Conservation (phyloP, 2,329 filamentous ascomycete species). For the Cadophora sp. region DNA sequence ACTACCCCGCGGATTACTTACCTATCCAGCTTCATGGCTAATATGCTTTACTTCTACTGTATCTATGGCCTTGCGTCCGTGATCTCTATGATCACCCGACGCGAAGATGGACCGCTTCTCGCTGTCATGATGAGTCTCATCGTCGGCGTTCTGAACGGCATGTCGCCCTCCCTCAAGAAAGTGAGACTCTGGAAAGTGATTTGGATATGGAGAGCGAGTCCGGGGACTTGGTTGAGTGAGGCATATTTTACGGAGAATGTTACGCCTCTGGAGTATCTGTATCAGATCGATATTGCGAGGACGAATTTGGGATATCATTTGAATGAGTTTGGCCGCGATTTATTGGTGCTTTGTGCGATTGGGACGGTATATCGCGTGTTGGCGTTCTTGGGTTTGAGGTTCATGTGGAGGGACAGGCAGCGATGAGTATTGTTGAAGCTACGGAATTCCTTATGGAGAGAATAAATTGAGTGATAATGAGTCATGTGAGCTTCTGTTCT, state of each 20-base stretch:
- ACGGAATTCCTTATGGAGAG: too few species aligned
- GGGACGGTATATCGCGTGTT: constrained; percentile 53
- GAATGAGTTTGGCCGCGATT: constrained; percentile 52
- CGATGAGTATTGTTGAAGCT: constrained; percentile 5
- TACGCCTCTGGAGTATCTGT: constrained; percentile 56
- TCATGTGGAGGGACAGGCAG: constrained; percentile 39
- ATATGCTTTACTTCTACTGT: constrained; percentile 63
- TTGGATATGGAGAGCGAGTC: constrained; percentile 61
- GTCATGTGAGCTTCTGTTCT: neutral
- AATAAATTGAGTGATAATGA: neutral
- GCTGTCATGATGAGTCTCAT: constrained; percentile 61
- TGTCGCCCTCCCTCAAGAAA: constrained; percentile 56
- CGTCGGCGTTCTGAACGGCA: constrained; percentile 59
- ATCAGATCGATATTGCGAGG: constrained; percentile 55
- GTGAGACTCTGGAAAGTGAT: constrained; percentile 59
- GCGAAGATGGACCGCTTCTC: constrained; percentile 63
- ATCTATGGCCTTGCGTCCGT: constrained; percentile 61
- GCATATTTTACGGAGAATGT: constrained; percentile 61
- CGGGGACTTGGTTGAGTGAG: constrained; percentile 63
- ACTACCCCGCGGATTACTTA: constrained; percentile 58
- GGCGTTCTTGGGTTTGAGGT: constrained; percentile 50
- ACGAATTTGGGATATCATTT: constrained; percentile 53
- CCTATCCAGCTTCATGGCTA: constrained; percentile 54
- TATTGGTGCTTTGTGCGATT: constrained; percentile 51
- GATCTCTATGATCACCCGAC: constrained; percentile 59